phyloP scores from a whole-genome alignment of 345 rosid genomes.

The Bruguiera gymnorhiza region DNA sequence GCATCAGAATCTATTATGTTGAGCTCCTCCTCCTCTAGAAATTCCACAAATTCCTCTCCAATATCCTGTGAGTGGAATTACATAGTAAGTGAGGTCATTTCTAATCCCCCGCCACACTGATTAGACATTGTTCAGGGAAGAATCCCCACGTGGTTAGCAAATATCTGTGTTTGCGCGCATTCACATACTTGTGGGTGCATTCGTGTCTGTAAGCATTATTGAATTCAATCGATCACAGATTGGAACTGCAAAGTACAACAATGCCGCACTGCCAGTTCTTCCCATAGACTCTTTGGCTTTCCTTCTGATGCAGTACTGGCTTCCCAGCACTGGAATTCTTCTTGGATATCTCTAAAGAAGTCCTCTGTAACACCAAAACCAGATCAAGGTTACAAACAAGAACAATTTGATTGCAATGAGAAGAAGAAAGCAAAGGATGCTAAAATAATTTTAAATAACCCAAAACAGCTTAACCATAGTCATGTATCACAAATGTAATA shows the following conservation, averaged over 20 bases:
- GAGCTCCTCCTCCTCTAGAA: conserved; percentile 82
- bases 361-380: conserved; percentile 55
- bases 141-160: not conserved
- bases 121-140: not conserved
- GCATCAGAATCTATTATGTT: conserved; percentile 54
- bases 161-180: no score
- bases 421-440: conserved; percentile 11
- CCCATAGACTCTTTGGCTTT: conserved; percentile 94
- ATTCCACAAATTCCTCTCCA: conserved; percentile 92
- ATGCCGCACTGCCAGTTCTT: conserved; percentile 68
- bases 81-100: conserved; percentile 6
- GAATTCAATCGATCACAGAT: not conserved
- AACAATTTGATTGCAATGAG: not conserved
- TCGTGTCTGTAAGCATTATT: not conserved
- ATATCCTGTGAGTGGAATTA: conserved; percentile 48
- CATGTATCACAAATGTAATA: conserved; percentile 33
- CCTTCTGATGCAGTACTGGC: conserved; percentile 66
- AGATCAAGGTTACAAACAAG: conserved; percentile 1
- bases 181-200: not conserved
- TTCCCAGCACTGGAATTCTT: conserved; percentile 86
- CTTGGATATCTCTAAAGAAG: conserved; percentile 87
- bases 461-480: conserved; percentile 16
- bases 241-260: conserved; percentile 6
- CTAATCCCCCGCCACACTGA: not conserved
- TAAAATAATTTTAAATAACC: conserved; percentile 8